Base-by-base conservation (phyloP, 441 rosid species). In the Theobroma grandiflorum region DNA sequence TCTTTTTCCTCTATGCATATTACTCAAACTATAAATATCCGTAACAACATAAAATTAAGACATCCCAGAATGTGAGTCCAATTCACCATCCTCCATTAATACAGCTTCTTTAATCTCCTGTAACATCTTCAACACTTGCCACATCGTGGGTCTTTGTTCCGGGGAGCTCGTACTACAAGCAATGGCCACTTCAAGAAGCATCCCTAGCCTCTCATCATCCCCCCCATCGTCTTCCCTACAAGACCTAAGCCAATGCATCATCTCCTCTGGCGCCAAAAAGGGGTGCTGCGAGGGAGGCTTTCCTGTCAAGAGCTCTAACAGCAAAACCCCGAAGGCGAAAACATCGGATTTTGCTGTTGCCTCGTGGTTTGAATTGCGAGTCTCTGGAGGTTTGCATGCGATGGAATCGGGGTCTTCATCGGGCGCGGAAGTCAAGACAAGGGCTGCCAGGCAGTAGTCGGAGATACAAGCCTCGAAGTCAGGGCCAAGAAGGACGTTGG, bases 131-230 rank as follows among this genome's bases (percentile, higher is more conserved):
- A 94, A 77, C 10, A 94, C 97, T 80, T 92, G 98, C 98, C 98
- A 93, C 99, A 93, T 93, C 0, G 96, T 91, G 0, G 99, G 98
- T 79, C 99, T 86, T 81, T 93, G 98, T 59, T 96, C 98, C 2
- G 95, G 92, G 35, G 97, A 92, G 22, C 81, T 85, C 87, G 78
- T 84, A 73, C 90, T 85, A 82, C 98, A 94, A 20, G 87, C 87
- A 58, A 89, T 83, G 37, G 98, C 95, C 63, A 94, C 91, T 76
- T 94, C 95, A 2, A 91, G 80, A 59, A 94, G 89, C 98, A 96
- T 94, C 69, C 82, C 87, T 40, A 93, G 85, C 68, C 89, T 89
- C 77, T 89, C 93, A 33, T 85, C 90, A 61, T 88, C 94, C 64
- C 81, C 87, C 87, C 91, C 87, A 16, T 88, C 88, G 4, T 88